These are phyloP conservation scores for Rhodofomes roseus DNA, from an alignment of 1,284 basidiomycete species.

Conservation along the genomic window DNA sequence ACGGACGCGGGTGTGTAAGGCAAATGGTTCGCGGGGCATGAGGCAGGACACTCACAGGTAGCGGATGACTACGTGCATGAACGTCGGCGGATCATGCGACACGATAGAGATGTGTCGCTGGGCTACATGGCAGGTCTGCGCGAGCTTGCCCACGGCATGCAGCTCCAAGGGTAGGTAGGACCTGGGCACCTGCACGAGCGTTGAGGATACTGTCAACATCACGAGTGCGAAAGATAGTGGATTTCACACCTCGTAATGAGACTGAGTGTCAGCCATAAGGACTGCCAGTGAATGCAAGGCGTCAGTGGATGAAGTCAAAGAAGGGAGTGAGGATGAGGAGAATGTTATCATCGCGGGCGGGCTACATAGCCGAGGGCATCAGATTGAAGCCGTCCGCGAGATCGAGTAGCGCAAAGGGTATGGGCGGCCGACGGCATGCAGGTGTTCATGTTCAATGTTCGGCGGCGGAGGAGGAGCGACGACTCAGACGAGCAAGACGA, in stretches of 20 bases:
- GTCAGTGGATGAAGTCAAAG: conserved; percentile 85
- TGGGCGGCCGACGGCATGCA: conserved; percentile 40
- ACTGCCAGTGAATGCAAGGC: conserved; percentile 78
- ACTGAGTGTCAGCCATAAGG: conserved; percentile 83
- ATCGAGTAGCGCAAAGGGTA: conserved; percentile 67
- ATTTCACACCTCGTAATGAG: conserved; percentile 73
- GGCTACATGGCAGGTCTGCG: conserved; percentile 75
- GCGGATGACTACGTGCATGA: conserved; percentile 76
- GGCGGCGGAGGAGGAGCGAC: no score
- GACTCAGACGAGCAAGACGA: no score
- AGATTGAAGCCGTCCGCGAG: conserved; percentile 59
- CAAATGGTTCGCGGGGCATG: conserved; percentile 7
- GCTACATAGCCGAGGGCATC: conserved; percentile 38
- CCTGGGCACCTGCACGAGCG: conserved; percentile 77
- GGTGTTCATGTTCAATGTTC: no score
- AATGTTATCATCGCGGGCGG: conserved; percentile 58
- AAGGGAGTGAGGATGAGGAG: conserved; percentile 78
- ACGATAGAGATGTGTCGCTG: conserved; percentile 75
- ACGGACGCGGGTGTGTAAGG: conserved; percentile 9
- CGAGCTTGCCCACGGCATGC: conserved; percentile 70
- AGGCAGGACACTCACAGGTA: conserved; percentile 68
- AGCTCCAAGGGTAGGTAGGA: conserved; percentile 81
- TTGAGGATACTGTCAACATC: conserved; percentile 80
- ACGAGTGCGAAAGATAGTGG: conserved; percentile 84
- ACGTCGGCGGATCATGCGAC: conserved; percentile 78